Evolutionary conservation across 2,329 filamentous ascomycete species (phyloP).

Genomic region (Didymella exigua): DNA sequence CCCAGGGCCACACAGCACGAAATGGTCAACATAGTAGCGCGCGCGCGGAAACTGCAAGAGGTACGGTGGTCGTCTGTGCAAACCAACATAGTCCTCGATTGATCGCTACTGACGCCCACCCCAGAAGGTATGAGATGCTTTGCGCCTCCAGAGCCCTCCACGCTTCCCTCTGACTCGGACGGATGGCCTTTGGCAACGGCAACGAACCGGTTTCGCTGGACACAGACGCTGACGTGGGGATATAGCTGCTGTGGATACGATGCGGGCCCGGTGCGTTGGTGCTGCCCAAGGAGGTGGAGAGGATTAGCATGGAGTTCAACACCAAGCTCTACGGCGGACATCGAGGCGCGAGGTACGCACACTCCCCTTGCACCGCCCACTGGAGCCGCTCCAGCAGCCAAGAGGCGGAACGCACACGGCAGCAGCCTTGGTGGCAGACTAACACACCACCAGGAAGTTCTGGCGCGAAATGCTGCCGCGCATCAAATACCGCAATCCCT

Average conservation of each 20-base stretch:
- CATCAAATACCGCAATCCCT: conserved; percentile 93
- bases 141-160: conserved; percentile 16
- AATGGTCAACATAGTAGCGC: conserved; percentile 66
- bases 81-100: neutral
- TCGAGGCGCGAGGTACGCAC: conserved; percentile 69
- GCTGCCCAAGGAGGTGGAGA: conserved; percentile 75
- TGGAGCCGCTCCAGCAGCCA: neutral
- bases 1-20: conserved; percentile 12
- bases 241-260: conserved; percentile 75
- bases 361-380: conserved; percentile 16
- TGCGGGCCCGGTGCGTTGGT: conserved; percentile 82
- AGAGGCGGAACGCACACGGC: neutral
- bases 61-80: conserved; percentile 55
- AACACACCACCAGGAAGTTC: conserved; percentile 70
- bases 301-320: conserved; percentile 77
- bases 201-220: too few species aligned
- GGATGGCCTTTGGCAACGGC: too few species aligned
- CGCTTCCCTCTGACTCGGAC: too few species aligned
- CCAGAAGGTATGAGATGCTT: conserved; percentile 41
- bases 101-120: conserved; percentile 27
- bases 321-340: conserved; percentile 67
- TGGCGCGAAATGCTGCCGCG: conserved; percentile 82
- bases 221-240: neutral
- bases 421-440: neutral
- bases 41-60: conserved; percentile 74